phyloP scores from a whole-genome alignment of 1,284 basidiomycete species.

The Puccinia brachypodii region DNA sequence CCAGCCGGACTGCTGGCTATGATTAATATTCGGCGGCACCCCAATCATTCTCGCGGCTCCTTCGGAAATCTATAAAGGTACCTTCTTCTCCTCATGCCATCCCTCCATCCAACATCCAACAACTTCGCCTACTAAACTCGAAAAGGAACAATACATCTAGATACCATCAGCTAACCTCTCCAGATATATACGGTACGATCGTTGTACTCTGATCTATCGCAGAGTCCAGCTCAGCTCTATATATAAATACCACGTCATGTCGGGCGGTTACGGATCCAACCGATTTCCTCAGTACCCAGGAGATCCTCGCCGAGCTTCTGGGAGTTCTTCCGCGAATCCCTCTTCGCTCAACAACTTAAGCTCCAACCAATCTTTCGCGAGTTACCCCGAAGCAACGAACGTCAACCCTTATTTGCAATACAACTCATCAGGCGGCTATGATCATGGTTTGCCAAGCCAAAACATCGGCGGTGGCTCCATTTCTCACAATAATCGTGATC shows the following conservation, averaged over 20 bases:
- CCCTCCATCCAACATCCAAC: neutral
- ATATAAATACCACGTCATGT: slow-evolving; percentile 17
- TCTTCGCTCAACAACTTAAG: neutral
- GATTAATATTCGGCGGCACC: neutral
- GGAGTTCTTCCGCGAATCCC: neutral
- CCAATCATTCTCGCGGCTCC: neutral
- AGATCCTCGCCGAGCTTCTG: neutral
- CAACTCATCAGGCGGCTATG: neutral
- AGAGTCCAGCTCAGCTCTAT: neutral
- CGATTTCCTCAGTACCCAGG: slow-evolving; percentile 21
- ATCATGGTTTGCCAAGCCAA: neutral
- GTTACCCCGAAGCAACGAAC: neutral
- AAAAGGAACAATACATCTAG: neutral
- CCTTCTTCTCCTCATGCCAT: neutral
- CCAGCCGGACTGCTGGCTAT: neutral
- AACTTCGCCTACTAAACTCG: neutral
- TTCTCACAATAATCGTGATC: neutral
- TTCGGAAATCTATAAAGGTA: neutral
- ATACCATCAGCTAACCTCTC: neutral
- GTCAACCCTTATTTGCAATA: slow-evolving; percentile 1
- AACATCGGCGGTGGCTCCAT: neutral
- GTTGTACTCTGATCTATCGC: neutral
- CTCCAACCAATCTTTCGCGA: neutral
- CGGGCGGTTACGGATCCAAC: neutral
- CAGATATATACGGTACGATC: neutral